A percentile compares a stretch with the other conserved stretches of the same genome.
These are phyloP conservation scores for Eragrostis curvula DNA, from an alignment of 176 grass and related monocot genomes.

Conservation along the genomic window DNA sequence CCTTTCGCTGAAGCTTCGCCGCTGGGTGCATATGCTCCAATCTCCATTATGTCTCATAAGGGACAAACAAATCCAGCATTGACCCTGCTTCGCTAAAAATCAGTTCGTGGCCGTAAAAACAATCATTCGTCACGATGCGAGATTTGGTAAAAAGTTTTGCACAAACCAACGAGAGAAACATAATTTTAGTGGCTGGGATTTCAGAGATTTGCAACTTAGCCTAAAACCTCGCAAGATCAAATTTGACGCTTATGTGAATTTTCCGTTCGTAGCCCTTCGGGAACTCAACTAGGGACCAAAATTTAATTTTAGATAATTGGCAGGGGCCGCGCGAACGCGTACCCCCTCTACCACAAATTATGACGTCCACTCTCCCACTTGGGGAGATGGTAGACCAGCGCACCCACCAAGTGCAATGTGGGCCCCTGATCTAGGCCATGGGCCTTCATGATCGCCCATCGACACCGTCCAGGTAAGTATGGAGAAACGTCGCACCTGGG, in stretches of 20 bases:
- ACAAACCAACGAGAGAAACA: no score
- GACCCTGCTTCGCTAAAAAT: background rate
- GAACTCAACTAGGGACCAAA: background rate
- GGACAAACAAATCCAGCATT: background rate
- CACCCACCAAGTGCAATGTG: conserved; percentile 13
- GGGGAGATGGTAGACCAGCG: conserved; percentile 6
- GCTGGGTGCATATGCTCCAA: background rate
- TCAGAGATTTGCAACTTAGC: no score
- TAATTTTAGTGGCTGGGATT: no score
- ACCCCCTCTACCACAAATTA: conserved; percentile 80
- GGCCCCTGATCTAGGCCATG: conserved; percentile 19
- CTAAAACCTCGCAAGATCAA: no score
- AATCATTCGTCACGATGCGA: no score
- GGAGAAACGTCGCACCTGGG: background rate
- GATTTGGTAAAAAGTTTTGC: no score
- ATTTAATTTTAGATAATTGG: background rate
- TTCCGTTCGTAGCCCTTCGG: no score
- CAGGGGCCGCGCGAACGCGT: conserved; percentile 57
- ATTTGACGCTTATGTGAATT: no score
- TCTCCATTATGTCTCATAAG: background rate
- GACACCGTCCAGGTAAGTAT: conserved; percentile 37
- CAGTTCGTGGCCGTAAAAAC: no score
- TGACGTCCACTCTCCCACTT: conserved; percentile 59
- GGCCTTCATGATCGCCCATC: background rate
- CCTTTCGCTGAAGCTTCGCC: background rate